phyloP scores from a whole-genome alignment of 2,329 filamentous ascomycete species.

The Fusarium verrucosum region DNA sequence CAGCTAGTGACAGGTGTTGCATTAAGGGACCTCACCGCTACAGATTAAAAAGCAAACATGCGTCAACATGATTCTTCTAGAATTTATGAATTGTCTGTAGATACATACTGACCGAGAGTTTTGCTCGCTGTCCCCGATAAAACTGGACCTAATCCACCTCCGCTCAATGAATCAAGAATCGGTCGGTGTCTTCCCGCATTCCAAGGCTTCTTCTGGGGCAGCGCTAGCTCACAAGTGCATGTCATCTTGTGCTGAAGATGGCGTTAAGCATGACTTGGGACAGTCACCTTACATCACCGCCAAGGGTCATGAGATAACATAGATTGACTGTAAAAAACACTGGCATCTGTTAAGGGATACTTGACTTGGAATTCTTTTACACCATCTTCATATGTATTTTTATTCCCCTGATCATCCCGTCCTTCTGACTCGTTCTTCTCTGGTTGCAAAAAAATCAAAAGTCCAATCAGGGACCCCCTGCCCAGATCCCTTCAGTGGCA shows the following conservation, averaged over 20 bases:
- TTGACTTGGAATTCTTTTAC: not conserved
- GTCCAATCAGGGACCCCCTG: constrained; percentile 12
- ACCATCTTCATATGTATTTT: constrained; percentile 9
- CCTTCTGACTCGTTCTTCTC: constrained; percentile 21
- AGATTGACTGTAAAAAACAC: not conserved
- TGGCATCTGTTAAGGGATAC: constrained; percentile 12
- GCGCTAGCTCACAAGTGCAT: constrained; percentile 19
- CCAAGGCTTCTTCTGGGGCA: constrained; percentile 25
- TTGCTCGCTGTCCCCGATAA: constrained; percentile 33
- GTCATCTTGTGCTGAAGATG: constrained; percentile 27
- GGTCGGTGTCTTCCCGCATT: constrained; percentile 39
- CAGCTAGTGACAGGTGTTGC: constrained; percentile 19
- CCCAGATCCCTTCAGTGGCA: constrained; percentile 19
- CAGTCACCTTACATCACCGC: constrained; percentile 23
- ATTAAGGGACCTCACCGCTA: constrained; percentile 22
- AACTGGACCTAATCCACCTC: constrained; percentile 33
- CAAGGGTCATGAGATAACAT: constrained; percentile 18
- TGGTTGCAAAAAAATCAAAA: not conserved
- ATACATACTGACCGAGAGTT: no score
- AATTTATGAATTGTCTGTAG: no score
- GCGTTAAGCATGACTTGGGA: constrained; percentile 24
- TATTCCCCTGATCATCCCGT: constrained; percentile 33
- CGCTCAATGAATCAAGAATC: constrained; percentile 14
- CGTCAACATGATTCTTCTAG: not conserved
- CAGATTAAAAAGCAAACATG: not conserved